Evolutionary conservation across 1,139 yeast genomes (phyloP), one percentile per base, ranked within the genome.

Genomic region (Arxiozyma slooffiae): DNA sequence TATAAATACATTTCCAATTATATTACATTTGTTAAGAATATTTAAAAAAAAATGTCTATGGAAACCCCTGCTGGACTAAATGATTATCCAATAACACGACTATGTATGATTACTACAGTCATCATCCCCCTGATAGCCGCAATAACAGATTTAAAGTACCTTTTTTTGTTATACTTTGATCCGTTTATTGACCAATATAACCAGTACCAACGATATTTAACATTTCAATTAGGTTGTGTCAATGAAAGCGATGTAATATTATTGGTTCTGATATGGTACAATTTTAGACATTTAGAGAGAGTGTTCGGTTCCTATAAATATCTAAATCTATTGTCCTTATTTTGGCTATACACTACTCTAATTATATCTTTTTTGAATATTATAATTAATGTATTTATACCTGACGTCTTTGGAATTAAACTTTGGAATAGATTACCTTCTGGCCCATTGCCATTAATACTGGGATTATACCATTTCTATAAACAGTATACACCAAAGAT

Each of bases 401-500:
- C 62, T 41, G 30, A 34, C 14, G 16, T 59, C 7, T 34, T 55
- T 18, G 62, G 60, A 3, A 46, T 58, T 50, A 46, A 49, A 2
- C 22, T 56, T 34, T 63, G 65, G 66, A 60, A 63, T 34, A 51
- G 60, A 14, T 56, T 61, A 18, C 58, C 65, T 2, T 56, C 57
- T 14, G 69, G 69, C 4, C 49, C 63, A 9, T 47, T 64, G 14
- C 65, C 67, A 6, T 48, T 62, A 6, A 48, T 61, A 1, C 23
- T 65, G 45, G 56, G 61, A 4, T 48, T 65, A 48, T 60, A 60
- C 38, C 68, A 65, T 53, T 65, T 63, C 41, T 63, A 61, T 53
- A 64, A 64, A 50, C 63, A 65, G 43, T 63, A 63, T 45, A 64
- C 67, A 14, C 69, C 69, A 3, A 60, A 58, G 37, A 54, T 64